These are phyloP conservation scores for Aquilaria sinensis DNA, from an alignment of 345 rosid genomes.

Conservation along the genomic window DNA sequence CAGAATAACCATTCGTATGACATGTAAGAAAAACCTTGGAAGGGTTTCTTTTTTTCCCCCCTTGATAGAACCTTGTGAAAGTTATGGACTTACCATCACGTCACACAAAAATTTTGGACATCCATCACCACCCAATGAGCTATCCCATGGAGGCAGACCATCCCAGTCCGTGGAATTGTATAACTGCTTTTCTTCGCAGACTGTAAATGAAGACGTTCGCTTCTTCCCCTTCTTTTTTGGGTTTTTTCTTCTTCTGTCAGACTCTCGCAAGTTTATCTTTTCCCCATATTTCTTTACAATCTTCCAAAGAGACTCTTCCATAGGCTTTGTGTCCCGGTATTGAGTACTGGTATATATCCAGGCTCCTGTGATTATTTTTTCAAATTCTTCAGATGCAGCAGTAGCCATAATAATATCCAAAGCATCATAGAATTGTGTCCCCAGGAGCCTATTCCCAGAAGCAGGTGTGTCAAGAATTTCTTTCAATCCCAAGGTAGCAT, in stretches of 20 bases:
- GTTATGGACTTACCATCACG: conserved; percentile 58
- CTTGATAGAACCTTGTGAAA: not conserved
- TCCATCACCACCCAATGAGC: conserved; percentile 76
- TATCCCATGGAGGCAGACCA: conserved; percentile 90
- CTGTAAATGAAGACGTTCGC: conserved; percentile 20
- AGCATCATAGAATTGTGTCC: conserved; percentile 42
- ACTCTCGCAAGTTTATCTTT: conserved; percentile 54
- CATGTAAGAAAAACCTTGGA: not conserved
- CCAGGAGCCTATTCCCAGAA: conserved; percentile 24
- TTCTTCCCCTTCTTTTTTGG: conserved; percentile 60
- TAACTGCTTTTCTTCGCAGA: conserved; percentile 28
- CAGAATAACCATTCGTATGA: not conserved
- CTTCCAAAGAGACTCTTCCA: conserved; percentile 56
- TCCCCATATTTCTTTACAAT: conserved; percentile 67
- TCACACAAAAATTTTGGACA: conserved; percentile 88
- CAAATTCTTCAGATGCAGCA: conserved; percentile 33
- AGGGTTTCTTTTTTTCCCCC: not conserved
- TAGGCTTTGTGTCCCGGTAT: conserved; percentile 47
- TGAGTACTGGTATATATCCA: conserved; percentile 21
- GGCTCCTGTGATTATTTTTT: conserved; percentile 32
- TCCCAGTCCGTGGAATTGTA: conserved; percentile 48
- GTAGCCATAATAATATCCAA: conserved; percentile 50
- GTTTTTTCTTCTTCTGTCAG: conserved; percentile 56
- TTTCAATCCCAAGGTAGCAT: conserved; percentile 51
- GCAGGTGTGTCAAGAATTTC: conserved; percentile 41